Evolutionary conservation across 345 rosid species (phyloP).

Genomic region (Syzygium jambos): DNA sequence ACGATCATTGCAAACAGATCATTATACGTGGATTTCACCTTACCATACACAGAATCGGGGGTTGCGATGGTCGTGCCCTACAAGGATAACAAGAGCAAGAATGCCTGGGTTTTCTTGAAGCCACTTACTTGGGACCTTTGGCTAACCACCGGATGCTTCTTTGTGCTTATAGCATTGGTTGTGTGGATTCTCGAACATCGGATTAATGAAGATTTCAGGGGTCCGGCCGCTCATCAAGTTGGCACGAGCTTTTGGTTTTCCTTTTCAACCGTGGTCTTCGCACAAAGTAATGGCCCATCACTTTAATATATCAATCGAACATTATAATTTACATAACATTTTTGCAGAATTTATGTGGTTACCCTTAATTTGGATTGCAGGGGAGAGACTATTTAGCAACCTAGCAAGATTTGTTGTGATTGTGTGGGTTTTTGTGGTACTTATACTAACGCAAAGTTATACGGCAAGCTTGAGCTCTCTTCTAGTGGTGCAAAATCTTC

Average conservation of each 20-base stretch:
- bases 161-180: not conserved
- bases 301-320: too few relatives aligned
- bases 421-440: rapidly evolving
- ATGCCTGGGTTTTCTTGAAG: not conserved
- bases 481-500: not conserved
- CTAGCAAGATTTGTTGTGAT: not conserved
- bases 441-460: not conserved
- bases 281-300: not conserved
- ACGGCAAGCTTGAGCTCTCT: not conserved
- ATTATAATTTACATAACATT: too few relatives aligned
- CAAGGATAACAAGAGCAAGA: not conserved
- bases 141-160: not conserved
- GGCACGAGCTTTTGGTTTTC: not conserved
- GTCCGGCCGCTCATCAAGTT: not conserved
- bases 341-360: too few relatives aligned
- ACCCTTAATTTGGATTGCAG: not conserved
- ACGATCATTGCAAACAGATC: not conserved
- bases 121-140: not conserved
- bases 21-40: not conserved
- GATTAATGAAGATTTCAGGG: not conserved
- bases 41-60: not conserved
- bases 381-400: rapidly evolving
- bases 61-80: not conserved
- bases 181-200: not conserved
- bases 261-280: not conserved